These are phyloP conservation scores for Starmerella vaccinii DNA, from an alignment of 805 yeast genomes.

Conservation along the genomic window DNA sequence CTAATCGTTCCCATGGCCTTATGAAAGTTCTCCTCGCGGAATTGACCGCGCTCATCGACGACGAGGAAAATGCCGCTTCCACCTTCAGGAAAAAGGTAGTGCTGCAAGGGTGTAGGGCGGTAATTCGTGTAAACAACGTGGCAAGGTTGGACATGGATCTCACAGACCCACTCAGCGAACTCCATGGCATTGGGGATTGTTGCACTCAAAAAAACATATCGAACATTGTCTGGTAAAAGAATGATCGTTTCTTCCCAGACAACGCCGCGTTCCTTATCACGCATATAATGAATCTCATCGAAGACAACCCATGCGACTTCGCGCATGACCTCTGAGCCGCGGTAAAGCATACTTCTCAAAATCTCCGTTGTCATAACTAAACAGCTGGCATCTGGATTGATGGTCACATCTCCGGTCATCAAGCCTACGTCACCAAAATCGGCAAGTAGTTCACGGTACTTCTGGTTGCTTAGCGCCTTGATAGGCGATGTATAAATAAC, in stretches of 20 bases:
- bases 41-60: slow-evolving; percentile 92
- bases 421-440: slow-evolving; percentile 95
- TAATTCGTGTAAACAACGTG: slow-evolving; percentile 97
- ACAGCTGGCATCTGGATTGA: slow-evolving; percentile 97
- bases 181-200: slow-evolving; percentile 98
- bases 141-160: slow-evolving; percentile 91
- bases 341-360: slow-evolving; percentile 87
- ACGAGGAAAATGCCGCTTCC: slow-evolving; percentile 97
- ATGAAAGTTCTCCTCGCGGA: slow-evolving; percentile 95
- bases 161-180: slow-evolving; percentile 97
- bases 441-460: slow-evolving; percentile 80
- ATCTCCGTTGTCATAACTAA: slow-evolving; percentile 98
- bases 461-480: slow-evolving; percentile 89
- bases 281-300: slow-evolving; percentile 97
- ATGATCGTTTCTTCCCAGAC: slow-evolving; percentile 99
- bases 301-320: slow-evolving; percentile 98
- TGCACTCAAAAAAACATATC: slow-evolving; percentile 86
- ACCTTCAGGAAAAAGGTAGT: slow-evolving; percentile 94
- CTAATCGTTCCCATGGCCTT: slow-evolving; percentile 94
- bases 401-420: slow-evolving; percentile 98
- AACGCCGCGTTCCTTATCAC: slow-evolving; percentile 96
- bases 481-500: slow-evolving; percentile 94
- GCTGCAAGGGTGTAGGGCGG: slow-evolving; percentile 98
- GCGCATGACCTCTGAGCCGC: slow-evolving; percentile 96
- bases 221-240: slow-evolving; percentile 89